Base-by-base conservation (phyloP, 345 rosid genomes). In the Euphorbia pulcherrima region DNA sequence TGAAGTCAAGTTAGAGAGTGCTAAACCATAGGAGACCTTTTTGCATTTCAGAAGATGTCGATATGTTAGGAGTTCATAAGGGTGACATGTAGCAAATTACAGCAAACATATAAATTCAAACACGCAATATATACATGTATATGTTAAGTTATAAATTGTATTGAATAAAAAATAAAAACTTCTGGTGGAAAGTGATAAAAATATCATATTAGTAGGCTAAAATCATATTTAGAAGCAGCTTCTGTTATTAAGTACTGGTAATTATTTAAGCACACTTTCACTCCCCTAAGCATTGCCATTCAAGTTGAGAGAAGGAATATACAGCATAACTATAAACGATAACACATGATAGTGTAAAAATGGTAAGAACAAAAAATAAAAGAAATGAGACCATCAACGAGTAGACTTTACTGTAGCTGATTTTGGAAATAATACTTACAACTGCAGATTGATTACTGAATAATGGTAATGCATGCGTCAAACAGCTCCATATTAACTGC, bases 401-500 rank as follows among this genome's bases (percentile, higher is more conserved):
- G 23, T 11, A 40, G 46, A 40, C 17, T 62, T 62, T 28, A 46
- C 27, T 26, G 30, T 16, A 70, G 56, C 24, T 12, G 48, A 64
- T 23, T 56, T 37, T 65, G 68, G 68, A 68, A 47, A 75, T 24
- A 39, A 62, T 75, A 85, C 98, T 82, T 86, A 93, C 98, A 76
- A 88, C 83, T 27, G 77, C 51, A 60, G 81, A 82, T 69, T 73
- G 55, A 74, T 84, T 90, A 72, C 97, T 90, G 81, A 93, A 85
- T 39, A 85, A 74, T 29, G 94, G 94, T 67, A 93, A 75, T 62
- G 88, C 92, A 47, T 87, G 98, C 79, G 90, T 73, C 65, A 86
- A 69, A 77, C 78, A 77, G 74, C 76, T 83, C 98, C 98, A 93
- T 71, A 90, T 81, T 69, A 77, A 74, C 48, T 86, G 89, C 98